Base-by-base conservation (phyloP, 139 green algal genomes). In the Tetradesmus obliquus region DNA sequence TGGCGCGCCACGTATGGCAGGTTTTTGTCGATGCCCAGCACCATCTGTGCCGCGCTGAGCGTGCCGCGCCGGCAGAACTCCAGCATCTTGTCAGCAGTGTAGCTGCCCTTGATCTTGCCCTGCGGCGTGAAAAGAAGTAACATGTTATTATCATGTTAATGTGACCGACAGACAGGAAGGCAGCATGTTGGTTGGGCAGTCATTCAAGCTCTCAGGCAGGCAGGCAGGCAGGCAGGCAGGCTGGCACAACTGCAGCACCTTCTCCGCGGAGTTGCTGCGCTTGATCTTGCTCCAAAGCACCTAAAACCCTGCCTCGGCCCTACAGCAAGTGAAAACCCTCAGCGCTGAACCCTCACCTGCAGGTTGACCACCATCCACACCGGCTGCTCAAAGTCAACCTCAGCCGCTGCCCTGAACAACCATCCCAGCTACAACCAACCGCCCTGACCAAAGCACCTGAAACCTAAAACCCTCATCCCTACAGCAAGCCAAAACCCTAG, bases 61-160 rank as follows among this genome's bases (percentile, higher is more conserved):
- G 90, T 92, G 71, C 90, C 90, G 0, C 90, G 22, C 24, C 60
- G 66, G 83, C 54, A 86, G 71, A 92, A 92, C 90, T 92, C 83
- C 69, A 90, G 51, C 90, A 92, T 92, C 82, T 90, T 89, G n/a
- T 86, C 83, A 12, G 83, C 22, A 2, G 90, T 89, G 71, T 92
- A 92, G 85, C 83, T 90, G 83, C 90, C 90, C 90, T 92, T 92
- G 71, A 92, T 92, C 69, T 90, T 89, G 74, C 83, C 83, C 83
- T 92, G 62, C 60, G 51, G 66, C 76, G 79, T 10, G 60, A 90
- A 12, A 32, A 85, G 72, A 54, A 85, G 54, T 51, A 85, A 54
- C 7, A 83, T 71, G 7, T 71, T 15, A 71, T 20, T 15, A 72
- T 0, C 62, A 72, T 72, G 62, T 15, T 20, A 72, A 13, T 15